Evolutionary conservation across 192 early-diverging fungal genomes (phyloP), one percentile per base, ranked within the genome.

Genomic region (Gamsiella multidivaricata): DNA sequence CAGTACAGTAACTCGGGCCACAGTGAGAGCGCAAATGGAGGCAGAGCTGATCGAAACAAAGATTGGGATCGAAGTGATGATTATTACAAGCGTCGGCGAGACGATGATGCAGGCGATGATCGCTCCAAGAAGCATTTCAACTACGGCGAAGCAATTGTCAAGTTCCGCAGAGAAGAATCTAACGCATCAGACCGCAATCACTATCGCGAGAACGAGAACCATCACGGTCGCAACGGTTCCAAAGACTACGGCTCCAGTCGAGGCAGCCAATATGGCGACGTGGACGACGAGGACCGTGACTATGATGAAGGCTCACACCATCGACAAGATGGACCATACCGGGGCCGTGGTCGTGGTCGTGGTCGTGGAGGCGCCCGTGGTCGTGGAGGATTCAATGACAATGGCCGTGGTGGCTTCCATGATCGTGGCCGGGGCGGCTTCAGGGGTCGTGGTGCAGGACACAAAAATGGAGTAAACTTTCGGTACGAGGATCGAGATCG

Each of bases 271-370:
- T 18, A 49, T 3, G 18, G 10, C n/a, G 28, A 49, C 18, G 29
- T 8, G 4, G 34, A 56, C 6, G 20, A 36, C 36, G 59, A 49
- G 3, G 29, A 61, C 15, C 33, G 25, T 26, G 32, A 49, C 28
- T 28, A 61, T 6, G 45, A 61, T 61, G 33, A 59, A 34, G 25
- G 23, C 2, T 58, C 34, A 18, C 17, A 58, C 12, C 42, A 59
- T 2, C 59, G 18, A 42, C 45, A 32, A 6, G 22, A 47, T 6
- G 51, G 39, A 15, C 50, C 54, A 37, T 42, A 45, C 5, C 54
- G 65, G 4, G 65, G 65, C 17, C 65, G 65, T 36, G 65, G 65
- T 50, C 22, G 54, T 22, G 12, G n/a, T 31, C 65, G 54, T 47
- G 54, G 65, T 41, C 32, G 65, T 36, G 50, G 50, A 7, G 41